phyloP scores from a whole-genome alignment of 352 stramenopile genomes.

The Globisporangium iwayamae region DNA sequence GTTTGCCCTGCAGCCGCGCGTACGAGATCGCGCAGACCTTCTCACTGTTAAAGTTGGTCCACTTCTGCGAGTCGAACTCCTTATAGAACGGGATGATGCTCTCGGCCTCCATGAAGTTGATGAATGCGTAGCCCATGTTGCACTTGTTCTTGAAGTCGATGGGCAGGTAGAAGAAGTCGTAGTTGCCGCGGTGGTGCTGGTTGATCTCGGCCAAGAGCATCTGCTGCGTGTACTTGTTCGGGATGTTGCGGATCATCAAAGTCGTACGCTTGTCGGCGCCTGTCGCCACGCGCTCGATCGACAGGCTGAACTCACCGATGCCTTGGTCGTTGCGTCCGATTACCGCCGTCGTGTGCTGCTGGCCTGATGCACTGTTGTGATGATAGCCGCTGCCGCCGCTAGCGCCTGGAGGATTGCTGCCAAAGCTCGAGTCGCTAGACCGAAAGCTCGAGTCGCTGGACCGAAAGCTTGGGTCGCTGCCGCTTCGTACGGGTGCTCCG shows the following conservation, averaged over 20 bases:
- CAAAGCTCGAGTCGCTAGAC: neutral
- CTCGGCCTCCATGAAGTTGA: constrained; percentile 96
- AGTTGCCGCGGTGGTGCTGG: constrained; percentile 87
- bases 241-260: constrained; percentile 99
- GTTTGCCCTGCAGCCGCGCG: constrained; percentile 95
- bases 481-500: constrained; percentile 15
- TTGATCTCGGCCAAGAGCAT: constrained; percentile 99
- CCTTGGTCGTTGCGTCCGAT: constrained; percentile 60
- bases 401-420: constrained; percentile 11
- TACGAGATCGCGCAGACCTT: constrained; percentile 99
- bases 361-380: neutral
- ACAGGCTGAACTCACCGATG: constrained; percentile 72
- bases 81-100: constrained; percentile 78
- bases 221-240: constrained; percentile 99
- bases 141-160: constrained; percentile 99
- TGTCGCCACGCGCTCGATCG: constrained; percentile 63
- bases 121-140: constrained; percentile 99
- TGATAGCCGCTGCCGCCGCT: constrained; percentile 28
- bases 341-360: constrained; percentile 6
- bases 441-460: constrained; percentile 2
- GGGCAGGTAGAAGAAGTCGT: constrained; percentile 99
- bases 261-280: constrained; percentile 96
- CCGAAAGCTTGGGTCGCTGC: constrained; percentile 22
- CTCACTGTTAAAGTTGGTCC: constrained; percentile 99
- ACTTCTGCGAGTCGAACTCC: constrained; percentile 87